phyloP scores from a whole-genome alignment of 768 basidiomycete genomes.

The Suillus americanus region DNA sequence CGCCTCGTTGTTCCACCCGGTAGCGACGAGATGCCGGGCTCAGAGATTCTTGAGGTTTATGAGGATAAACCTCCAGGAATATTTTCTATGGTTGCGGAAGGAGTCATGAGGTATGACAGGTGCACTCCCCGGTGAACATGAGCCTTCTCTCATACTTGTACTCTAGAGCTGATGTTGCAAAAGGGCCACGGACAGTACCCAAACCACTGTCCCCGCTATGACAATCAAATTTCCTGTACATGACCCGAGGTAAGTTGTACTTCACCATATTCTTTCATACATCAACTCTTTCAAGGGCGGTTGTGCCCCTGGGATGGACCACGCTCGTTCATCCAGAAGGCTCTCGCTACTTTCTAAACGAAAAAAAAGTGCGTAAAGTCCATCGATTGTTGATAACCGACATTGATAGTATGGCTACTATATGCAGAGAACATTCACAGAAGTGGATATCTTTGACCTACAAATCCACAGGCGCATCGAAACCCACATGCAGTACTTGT shows the following conservation, averaged over 20 bases:
- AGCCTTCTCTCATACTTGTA: not conserved
- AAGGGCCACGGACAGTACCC: not conserved
- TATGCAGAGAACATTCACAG: not conserved
- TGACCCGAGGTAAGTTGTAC: not conserved
- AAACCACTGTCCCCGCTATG: not conserved
- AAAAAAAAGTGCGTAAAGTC: slow-evolving; percentile 36
- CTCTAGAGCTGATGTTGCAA: not conserved
- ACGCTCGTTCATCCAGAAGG: slow-evolving; percentile 36
- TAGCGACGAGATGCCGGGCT: slow-evolving; percentile 8
- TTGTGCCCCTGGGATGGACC: slow-evolving; percentile 41
- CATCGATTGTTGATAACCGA: not conserved
- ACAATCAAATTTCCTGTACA: not conserved
- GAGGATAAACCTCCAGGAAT: slow-evolving; percentile 7
- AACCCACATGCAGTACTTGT: not conserved
- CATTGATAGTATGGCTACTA: not conserved
- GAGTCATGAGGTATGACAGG: slow-evolving; percentile 15
- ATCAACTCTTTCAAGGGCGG: not conserved
- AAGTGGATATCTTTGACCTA: not conserved
- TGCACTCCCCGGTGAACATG: not conserved
- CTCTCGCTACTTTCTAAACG: slow-evolving; percentile 55
- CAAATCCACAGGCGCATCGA: not conserved
- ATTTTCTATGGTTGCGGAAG: slow-evolving; percentile 16
- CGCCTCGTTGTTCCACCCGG: slow-evolving; percentile 3
- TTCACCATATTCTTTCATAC: not conserved
- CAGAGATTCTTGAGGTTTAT: not conserved